A percentile compares a stretch with the other conserved stretches of the same genome.
Evolutionary conservation across 2,329 filamentous ascomycete genomes (phyloP).

Genomic region (Pestalotiopsis sp.): DNA sequence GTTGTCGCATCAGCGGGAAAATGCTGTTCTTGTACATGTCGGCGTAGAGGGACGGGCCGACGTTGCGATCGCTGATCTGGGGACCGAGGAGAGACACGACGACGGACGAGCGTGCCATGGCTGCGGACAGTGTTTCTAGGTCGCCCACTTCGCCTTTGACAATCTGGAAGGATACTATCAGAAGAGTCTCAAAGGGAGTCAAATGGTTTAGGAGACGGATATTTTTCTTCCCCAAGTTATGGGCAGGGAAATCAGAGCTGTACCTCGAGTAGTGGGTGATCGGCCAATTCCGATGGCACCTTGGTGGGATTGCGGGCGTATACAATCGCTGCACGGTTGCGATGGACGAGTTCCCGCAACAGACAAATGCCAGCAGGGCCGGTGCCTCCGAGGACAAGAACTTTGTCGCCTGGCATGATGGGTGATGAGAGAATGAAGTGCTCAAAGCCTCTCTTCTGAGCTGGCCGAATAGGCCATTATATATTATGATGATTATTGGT

Average conservation of each 20-base stretch:
- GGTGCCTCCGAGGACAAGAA: conserved; percentile 34
- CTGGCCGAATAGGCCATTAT: neutral
- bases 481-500: neutral
- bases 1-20: conserved; percentile 29
- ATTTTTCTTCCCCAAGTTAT: too few species aligned
- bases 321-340: conserved; percentile 27
- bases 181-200: neutral
- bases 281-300: conserved; percentile 24
- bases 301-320: conserved; percentile 24
- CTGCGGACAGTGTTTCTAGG: conserved; percentile 16
- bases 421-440: neutral
- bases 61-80: conserved; percentile 3
- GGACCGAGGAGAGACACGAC: conserved; percentile 30
- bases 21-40: conserved; percentile 21
- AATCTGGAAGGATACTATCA: conserved; percentile 17
- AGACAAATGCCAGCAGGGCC: conserved; percentile 34
- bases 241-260: neutral
- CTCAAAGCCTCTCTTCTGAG: neutral
- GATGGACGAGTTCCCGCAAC: conserved; percentile 30
- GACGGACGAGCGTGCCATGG: conserved; percentile 16
- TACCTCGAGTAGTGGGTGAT: conserved; percentile 24
- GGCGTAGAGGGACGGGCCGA: conserved; percentile 13
- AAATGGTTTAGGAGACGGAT: neutral
- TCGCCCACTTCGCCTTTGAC: conserved; percentile 28
- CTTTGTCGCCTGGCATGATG: conserved; percentile 19